Conservation (phyloP, 2,329 filamentous ascomycete genomes). For the Tolypocladium pustulatum region DNA sequence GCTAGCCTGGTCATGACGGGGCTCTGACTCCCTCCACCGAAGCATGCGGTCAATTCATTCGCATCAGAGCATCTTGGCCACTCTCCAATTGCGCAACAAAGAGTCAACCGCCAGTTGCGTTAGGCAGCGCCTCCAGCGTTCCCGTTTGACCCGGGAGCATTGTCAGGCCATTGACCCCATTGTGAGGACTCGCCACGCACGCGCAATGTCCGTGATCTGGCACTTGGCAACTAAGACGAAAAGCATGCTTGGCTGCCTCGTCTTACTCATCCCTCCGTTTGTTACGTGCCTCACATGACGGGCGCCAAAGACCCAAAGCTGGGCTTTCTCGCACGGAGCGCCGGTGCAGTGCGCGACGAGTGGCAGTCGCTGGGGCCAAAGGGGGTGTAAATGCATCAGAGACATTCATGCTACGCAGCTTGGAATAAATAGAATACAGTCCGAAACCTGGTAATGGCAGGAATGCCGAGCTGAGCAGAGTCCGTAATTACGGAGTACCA, state of each 20-base stretch:
- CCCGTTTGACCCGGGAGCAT: background rate
- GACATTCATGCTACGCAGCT: background rate
- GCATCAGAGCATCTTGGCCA: background rate
- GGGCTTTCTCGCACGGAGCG: background rate
- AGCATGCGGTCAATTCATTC: background rate
- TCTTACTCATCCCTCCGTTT: background rate
- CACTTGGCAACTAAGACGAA: background rate
- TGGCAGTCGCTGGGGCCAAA: background rate
- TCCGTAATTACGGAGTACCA: background rate
- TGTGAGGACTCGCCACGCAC: background rate
- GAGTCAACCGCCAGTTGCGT: background rate
- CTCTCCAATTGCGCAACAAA: background rate
- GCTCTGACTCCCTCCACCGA: background rate
- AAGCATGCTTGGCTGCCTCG: background rate
- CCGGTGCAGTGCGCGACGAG: background rate
- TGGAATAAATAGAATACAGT: background rate
- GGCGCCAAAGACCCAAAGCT: background rate
- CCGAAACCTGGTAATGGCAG: background rate
- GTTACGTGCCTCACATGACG: conserved; percentile 3
- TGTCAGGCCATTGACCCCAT: background rate
- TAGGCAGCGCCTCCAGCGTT: background rate
- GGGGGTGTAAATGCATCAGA: conserved; percentile 1
- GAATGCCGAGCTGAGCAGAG: background rate
- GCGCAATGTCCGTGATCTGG: background rate
- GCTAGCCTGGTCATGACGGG: background rate